phyloP scores from a whole-genome alignment of 2,329 filamentous ascomycete genomes.

The Curvularia hawaiiensis region DNA sequence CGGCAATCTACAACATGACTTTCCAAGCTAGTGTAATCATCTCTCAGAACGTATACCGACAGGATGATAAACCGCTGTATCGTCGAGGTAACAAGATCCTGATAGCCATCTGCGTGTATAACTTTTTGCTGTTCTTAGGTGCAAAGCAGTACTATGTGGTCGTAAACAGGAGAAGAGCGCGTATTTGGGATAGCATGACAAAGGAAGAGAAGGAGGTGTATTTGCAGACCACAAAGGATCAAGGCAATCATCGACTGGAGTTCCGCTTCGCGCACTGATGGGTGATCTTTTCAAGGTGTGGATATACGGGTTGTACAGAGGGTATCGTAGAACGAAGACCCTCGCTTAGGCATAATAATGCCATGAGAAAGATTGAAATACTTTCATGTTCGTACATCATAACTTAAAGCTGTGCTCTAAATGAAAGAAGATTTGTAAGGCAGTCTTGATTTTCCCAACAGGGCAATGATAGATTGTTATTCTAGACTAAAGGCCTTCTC shows the following conservation, averaged over 20 bases:
- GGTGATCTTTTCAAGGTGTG: not conserved
- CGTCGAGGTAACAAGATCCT: conserved; percentile 60
- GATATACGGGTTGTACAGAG: not conserved
- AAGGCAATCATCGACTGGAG: conserved; percentile 46
- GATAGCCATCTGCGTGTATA: conserved; percentile 56
- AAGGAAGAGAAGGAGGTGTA: conserved; percentile 44
- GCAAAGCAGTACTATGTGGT: conserved; percentile 61
- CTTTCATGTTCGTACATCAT: too few relatives aligned
- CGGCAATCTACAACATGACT: conserved; percentile 51
- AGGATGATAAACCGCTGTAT: conserved; percentile 58
- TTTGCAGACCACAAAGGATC: conserved; percentile 43
- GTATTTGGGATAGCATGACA: conserved; percentile 41
- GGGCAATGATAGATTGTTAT: not conserved
- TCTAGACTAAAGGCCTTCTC: not conserved
- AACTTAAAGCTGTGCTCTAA: too few relatives aligned
- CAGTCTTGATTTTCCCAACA: too few relatives aligned
- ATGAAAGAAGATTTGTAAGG: too few relatives aligned
- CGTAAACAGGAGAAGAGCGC: conserved; percentile 52
- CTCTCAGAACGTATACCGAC: conserved; percentile 57
- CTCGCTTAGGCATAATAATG: too few relatives aligned
- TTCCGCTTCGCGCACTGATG: conserved; percentile 4
- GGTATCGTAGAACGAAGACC: not conserved
- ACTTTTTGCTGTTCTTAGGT: conserved; percentile 57
- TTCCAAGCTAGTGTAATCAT: conserved; percentile 43
- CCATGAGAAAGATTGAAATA: too few relatives aligned